Evolutionary conservation across 768 basidiomycete species (phyloP).

Genomic region (Mycena venus): DNA sequence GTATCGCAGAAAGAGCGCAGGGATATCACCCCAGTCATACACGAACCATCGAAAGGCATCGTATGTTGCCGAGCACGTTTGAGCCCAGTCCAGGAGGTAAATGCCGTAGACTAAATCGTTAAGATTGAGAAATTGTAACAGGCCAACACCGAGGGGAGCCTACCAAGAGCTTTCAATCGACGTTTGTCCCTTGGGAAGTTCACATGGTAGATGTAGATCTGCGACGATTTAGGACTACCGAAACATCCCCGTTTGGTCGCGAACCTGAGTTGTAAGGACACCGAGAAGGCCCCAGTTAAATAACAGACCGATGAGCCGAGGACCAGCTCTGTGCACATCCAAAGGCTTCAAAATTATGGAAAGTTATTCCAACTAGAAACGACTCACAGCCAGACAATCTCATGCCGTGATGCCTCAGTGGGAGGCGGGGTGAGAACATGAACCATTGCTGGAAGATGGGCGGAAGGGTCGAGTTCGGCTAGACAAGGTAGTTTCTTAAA

Average conservation of each 20-base stretch:
- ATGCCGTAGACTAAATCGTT: constrained; percentile 22
- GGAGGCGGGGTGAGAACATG: no score
- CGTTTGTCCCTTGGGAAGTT: constrained; percentile 29
- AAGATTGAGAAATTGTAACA: not conserved
- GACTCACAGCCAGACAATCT: not conserved
- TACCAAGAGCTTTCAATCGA: constrained; percentile 29
- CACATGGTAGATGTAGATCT: constrained; percentile 28
- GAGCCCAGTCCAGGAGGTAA: constrained; percentile 35
- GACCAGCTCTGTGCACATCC: constrained; percentile 9
- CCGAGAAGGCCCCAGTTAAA: constrained; percentile 35
- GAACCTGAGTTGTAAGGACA: constrained; percentile 28
- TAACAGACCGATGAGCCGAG: constrained; percentile 30
- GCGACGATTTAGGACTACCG: not conserved
- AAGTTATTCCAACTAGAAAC: not conserved
- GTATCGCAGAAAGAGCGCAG: constrained; percentile 9
- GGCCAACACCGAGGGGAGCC: not conserved
- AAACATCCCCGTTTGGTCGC: no score
- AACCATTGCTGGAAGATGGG: no score
- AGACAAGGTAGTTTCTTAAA: no score
- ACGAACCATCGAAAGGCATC: constrained; percentile 39
- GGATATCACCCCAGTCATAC: constrained; percentile 27
- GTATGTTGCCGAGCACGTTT: no score
- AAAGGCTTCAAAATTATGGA: not conserved
- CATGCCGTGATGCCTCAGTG: no score
- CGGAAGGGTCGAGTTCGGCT: no score